Evolutionary conservation across 805 yeast genomes (phyloP).

Genomic region (Cyberlindnera euphorbiae): DNA sequence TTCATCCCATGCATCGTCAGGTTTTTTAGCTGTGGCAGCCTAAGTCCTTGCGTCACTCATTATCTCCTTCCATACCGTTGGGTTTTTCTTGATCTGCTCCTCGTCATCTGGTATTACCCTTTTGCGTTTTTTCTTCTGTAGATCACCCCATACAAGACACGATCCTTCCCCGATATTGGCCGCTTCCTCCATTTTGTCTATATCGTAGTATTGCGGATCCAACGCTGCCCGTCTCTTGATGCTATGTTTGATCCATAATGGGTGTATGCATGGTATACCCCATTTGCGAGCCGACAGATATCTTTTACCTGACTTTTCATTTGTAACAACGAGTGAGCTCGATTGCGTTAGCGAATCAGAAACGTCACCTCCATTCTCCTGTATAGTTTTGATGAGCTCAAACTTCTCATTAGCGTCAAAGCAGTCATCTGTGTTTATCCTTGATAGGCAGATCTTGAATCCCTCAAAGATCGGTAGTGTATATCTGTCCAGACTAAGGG

Average conservation of each 20-base stretch:
- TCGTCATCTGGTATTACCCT: slow-evolving; percentile 11
- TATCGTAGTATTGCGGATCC: slow-evolving; percentile 27
- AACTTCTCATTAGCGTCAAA: slow-evolving; percentile 26
- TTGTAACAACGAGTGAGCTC: slow-evolving; percentile 43
- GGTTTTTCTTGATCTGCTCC: slow-evolving; percentile 20
- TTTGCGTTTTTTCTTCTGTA: slow-evolving; percentile 17
- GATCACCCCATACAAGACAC: slow-evolving; percentile 25
- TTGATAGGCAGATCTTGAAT: slow-evolving; percentile 34
- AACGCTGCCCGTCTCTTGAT: slow-evolving; percentile 34
- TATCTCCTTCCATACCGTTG: slow-evolving; percentile 41
- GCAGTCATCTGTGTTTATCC: slow-evolving; percentile 24
- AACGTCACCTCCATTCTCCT: slow-evolving; percentile 44
- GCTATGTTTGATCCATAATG: slow-evolving; percentile 39
- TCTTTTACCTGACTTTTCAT: slow-evolving; percentile 46
- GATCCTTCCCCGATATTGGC: slow-evolving; percentile 28
- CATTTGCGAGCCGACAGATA: slow-evolving; percentile 42
- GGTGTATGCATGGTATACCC: slow-evolving; percentile 36
- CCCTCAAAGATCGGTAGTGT: slow-evolving; percentile 41
- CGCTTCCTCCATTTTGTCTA: slow-evolving; percentile 18
- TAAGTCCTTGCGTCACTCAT: slow-evolving; percentile 15
- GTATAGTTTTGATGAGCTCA: slow-evolving; percentile 32
- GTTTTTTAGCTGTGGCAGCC: slow-evolving; percentile 2
- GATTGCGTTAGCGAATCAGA: slow-evolving; percentile 45
- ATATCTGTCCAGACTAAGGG: slow-evolving; percentile 25
- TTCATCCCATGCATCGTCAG: slow-evolving; percentile 22